Percentiles rank a stretch among this genome's conserved stretches.
These are phyloP conservation scores for Globisporangium camurandrum DNA, from an alignment of 352 stramenopile species.

Conservation along the genomic window DNA sequence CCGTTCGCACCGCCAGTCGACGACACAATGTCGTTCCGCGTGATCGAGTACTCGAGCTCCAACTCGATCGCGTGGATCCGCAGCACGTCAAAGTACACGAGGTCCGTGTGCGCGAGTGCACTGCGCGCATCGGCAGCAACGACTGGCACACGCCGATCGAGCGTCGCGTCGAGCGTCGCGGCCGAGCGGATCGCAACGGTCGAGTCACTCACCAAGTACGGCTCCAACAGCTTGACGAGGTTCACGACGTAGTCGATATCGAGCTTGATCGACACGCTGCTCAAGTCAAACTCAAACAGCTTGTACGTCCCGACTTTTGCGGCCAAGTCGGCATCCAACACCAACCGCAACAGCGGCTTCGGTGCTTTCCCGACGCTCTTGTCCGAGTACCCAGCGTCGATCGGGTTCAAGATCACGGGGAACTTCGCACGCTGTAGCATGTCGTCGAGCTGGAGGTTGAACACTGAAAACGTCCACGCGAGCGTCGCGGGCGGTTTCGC, in stretches of 20 bases:
- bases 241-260: constrained; percentile 84
- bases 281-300: constrained; percentile 64
- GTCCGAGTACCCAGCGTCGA: constrained; percentile 74
- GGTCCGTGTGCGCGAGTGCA: constrained; percentile 30
- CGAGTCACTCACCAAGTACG: constrained; percentile 64
- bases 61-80: constrained; percentile 64
- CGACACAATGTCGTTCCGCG: constrained; percentile 74
- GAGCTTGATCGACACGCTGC: constrained; percentile 66
- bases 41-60: constrained; percentile 81
- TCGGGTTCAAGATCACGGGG: constrained; percentile 76
- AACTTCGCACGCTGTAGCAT: constrained; percentile 79
- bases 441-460: constrained; percentile 81
- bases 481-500: constrained; percentile 65
- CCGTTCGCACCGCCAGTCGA: constrained; percentile 43
- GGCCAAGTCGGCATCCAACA: constrained; percentile 67
- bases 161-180: constrained; percentile 47
- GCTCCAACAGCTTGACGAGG: constrained; percentile 73
- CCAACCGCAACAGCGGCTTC: constrained; percentile 59
- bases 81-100: constrained; percentile 80
- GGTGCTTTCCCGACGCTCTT: constrained; percentile 49
- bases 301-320: constrained; percentile 80
- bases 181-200: constrained; percentile 51
- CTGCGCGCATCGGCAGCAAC: constrained; percentile 65
- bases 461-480: constrained; percentile 68
- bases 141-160: constrained; percentile 49